Evolutionary conservation across 2,329 filamentous ascomycete genomes (phyloP), one percentile per base, ranked within the genome.

Genomic region (Calonectria crousiana): DNA sequence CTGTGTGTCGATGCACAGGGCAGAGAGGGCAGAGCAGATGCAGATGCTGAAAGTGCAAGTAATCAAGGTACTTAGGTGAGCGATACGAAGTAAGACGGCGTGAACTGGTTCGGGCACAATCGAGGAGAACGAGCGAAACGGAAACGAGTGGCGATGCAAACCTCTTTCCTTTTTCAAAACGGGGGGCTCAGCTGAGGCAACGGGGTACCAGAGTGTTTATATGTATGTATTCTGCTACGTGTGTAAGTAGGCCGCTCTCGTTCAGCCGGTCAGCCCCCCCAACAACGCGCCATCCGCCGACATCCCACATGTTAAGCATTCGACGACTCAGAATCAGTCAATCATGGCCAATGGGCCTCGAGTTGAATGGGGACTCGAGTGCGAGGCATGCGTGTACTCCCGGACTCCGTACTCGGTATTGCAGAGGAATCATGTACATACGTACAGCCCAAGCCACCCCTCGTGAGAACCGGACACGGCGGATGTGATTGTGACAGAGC

Each of bases 201-300:
- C 53, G 71, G 52, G 71, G 69, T 51, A 49, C 62, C 56, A 38
- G 71, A 73, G 47, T 30, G 60, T 56, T 73, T 73, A 73, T 30
- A 51, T 56, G 69, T 73, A 73, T 72, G 64, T 67, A 62, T 67
- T 64, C 53, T 62, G 67, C 47, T 34, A 60, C 47, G 52, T 69
- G 32, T 62, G 67, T 68, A 36, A 38, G 70, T 67, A 52, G 32
- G 32, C 32, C 60, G 41, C 28, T 47, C 18, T 65, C 41, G 18
- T 56, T 23, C 44, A 64, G 68, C 44, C 36, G 68, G 68, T 65
- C 58, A 65, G 58, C 68, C 28, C 56, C 53, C 23, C 9, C 44
- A 62, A 47, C 23, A 44, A 36, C 53, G 32, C 36, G 41, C 56
- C 44, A 64, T 30, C 44, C 56, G 44, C 49, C 49, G 23, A 65